Conservation (phyloP, 2,329 filamentous ascomycete genomes). For the Beauveria scarabaeidicola region DNA sequence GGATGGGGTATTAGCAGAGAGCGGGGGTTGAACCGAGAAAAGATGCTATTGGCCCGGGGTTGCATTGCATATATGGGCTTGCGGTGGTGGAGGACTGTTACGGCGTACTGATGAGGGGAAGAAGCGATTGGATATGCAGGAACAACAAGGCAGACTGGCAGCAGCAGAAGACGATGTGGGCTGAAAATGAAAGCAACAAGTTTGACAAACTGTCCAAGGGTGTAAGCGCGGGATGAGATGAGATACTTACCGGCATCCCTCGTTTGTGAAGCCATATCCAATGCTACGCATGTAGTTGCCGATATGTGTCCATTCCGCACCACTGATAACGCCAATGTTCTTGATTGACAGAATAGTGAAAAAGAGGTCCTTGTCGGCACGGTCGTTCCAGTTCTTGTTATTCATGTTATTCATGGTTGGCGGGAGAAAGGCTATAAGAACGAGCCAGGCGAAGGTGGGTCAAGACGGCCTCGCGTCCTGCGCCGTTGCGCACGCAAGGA, state of each 20-base stretch:
- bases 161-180: not conserved
- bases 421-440: not conserved
- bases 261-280: slow-evolving; percentile 56
- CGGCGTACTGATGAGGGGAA: not conserved
- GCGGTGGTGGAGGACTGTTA: not conserved
- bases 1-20: not conserved
- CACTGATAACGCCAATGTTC: slow-evolving; percentile 55
- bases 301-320: slow-evolving; percentile 53
- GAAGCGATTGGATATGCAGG: not conserved
- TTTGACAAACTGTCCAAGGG: not conserved
- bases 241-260: slow-evolving; percentile 47
- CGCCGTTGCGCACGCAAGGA: not conserved
- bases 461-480: not conserved
- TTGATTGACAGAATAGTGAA: slow-evolving; percentile 55
- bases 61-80: slow-evolving; percentile 4
- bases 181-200: not conserved
- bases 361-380: slow-evolving; percentile 54
- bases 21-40: not conserved
- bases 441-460: slow-evolving; percentile 8
- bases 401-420: slow-evolving; percentile 43
- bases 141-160: not conserved
- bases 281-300: slow-evolving; percentile 51
- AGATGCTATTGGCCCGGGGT: not conserved
- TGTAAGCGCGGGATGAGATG: not conserved
- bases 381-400: slow-evolving; percentile 54